A percentile compares a stretch with the other conserved stretches of the same genome.
Conservation (phyloP, 352 stramenopile species). For the Pseudoperonospora humuli region DNA sequence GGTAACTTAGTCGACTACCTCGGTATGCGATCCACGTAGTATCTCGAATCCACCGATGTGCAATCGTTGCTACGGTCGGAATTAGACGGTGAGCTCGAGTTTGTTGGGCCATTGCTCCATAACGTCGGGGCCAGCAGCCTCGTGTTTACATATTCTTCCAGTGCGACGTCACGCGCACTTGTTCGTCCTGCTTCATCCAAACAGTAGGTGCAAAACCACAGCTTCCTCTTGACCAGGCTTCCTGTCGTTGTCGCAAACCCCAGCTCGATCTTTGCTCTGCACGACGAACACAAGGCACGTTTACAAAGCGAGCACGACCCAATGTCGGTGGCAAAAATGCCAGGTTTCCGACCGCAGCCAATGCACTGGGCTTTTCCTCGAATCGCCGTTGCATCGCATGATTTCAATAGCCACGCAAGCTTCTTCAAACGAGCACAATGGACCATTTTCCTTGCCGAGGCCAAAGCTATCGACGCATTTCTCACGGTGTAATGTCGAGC, state of each 20-base stretch:
- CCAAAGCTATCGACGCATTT: conserved; percentile 32
- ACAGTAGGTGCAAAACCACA: conserved; percentile 27
- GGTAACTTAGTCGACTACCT: conserved; percentile 6
- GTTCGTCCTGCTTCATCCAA: conserved; percentile 13
- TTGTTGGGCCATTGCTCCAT: conserved; percentile 16
- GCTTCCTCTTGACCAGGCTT: conserved; percentile 13
- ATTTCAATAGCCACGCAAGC: conserved; percentile 30
- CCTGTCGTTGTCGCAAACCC: conserved; percentile 15
- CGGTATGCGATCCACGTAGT: conserved; percentile 17
- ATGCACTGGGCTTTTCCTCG: conserved; percentile 21
- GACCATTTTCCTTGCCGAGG: conserved; percentile 37
- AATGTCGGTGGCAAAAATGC: conserved; percentile 20
- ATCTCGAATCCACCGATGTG: conserved; percentile 12
- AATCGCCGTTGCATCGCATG: conserved; percentile 5
- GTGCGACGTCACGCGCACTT: conserved; percentile 14
- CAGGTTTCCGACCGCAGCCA: conserved; percentile 17
- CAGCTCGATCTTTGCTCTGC: conserved; percentile 18
- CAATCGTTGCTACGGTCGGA: conserved; percentile 15
- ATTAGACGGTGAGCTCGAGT: conserved; percentile 10
- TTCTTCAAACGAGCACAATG: conserved; percentile 49
- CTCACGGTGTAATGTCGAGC: conserved; percentile 40
- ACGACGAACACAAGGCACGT: conserved; percentile 17
- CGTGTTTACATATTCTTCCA: conserved; percentile 13
- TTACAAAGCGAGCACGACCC: conserved; percentile 22
- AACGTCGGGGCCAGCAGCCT: conserved; percentile 2